Evolutionary conservation across 23 red algal species (phyloP), one percentile per base, ranked within the genome.

Genomic region (Pyropia haitanensis): DNA sequence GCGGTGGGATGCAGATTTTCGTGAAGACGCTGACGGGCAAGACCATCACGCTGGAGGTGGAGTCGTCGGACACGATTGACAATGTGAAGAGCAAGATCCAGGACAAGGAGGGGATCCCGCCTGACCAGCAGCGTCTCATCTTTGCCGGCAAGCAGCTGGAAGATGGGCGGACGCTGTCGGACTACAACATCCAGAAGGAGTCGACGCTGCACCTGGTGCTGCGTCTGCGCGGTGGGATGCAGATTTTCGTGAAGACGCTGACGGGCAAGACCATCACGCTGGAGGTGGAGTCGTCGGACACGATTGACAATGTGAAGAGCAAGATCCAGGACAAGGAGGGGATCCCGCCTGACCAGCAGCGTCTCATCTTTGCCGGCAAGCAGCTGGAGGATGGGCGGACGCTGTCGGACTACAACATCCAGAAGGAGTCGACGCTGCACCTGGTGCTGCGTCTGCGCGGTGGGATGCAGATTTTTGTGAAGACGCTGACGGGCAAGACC

Each of bases 281-380:
- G 49, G 91, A 96, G 74, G 91, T 96, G 16, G 91, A 96, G 60
- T 84, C 91, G 19, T 96, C 91, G 1, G 91, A 96, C 59, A 96
- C 91, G 20, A 96, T 96, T 54, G 91, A 96, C 64, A 96, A 96
- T 67, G 91, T 96, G 21, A 96, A 96, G 71, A 81, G 71, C 24
- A 96, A 96, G 78, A 96, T 96, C 71, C 91, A 96, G 77, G 91
- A 96, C 70, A 96, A 96, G 76, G 91, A 96, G 62, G 91, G 91
- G 68, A 96, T 96, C 54, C 91, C 91, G 0, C 91, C 91, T 1
- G 91, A 96, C 80, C 91, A 96, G 82, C 91, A 96, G 67, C 78
- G 91, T 18, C 83, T 96, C 21, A 96, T 96, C 58, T 96, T 96
- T 55, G 91, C 91, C 17, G 91, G 91, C 19, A 96, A 96, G 76